Evolutionary conservation across 139 green algal species (phyloP), one percentile per base, ranked within the genome.

Genomic region (Trebouxia sp.): DNA sequence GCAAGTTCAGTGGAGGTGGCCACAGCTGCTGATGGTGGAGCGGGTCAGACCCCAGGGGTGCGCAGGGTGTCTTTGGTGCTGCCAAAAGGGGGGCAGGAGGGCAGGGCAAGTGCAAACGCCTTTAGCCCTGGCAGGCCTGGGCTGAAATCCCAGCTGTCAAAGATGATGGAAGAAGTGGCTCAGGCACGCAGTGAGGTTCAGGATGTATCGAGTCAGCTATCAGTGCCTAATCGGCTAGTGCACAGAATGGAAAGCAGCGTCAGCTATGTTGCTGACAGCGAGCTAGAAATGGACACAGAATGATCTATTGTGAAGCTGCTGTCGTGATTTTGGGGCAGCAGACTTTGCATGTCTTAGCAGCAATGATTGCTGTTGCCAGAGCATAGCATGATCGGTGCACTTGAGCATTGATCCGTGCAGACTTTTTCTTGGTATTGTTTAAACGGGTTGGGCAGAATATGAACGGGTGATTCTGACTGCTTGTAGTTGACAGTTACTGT

Each of bases 151-250:
- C 62, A 72, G 62, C 62, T 72, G 62, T 72, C 62, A 14, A 39
- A 72, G 62, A 72, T 72, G 62, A 72, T 72, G 62, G 32, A 72
- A 35, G 62, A 72, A 30, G 62, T 72, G 7, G 62, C 62, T 12
- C 62, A 72, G 62, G 62, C 62, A 14, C 62, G 62, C 10, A 72
- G 62, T 30, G 62, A 72, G 43, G 62, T 72, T 11, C 62, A 45
- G 12, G 62, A 15, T 0, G 5, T 72, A 35, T 35, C 42, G 5
- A 72, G 62, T 26, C 62, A 72, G 62, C 62, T 72, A 14, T 72
- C 62, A 28, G 35, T 45, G 32, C 62, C 42, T 41, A 72, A n/a
- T 32, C 41, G 41, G 41, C 41, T 77, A 32, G 41, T 28, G 22
- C 14, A 53, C 10, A 26, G 67, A 39, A 77, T 26, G 6, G 41